Base-by-base conservation (phyloP, 306 rosid genomes). In the Coriaria nepalensis region DNA sequence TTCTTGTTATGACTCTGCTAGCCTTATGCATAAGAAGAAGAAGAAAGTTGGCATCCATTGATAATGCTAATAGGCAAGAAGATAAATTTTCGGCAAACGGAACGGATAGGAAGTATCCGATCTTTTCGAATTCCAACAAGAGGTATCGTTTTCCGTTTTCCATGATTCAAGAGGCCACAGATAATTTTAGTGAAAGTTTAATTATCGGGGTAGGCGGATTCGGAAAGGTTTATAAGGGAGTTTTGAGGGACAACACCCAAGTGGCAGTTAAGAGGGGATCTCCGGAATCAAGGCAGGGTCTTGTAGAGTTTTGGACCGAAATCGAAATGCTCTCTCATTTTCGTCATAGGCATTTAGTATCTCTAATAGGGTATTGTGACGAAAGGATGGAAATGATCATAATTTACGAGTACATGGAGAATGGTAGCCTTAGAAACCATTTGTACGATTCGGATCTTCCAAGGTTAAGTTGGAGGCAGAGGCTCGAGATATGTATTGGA, bases 401-500 rank as follows among this genome's bases (percentile, higher is more conserved):
- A 15, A 62, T 82, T 12, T 82, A 78, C 0, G 86, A 82, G 67
- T 75, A 64, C 67, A 73, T 82, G 78, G 78, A 72, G 37, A 78
- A 82, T 7, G 87, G 93, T 44, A 65, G 69, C 10, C 70, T 82
- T 10, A 78, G 73, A 67, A 59, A 65, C 41, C 82, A 73, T 67
- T 59, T 82, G 37, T 75, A 78, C 52, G 74, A 68, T 34, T 70
- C 77, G 8, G 72, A 67, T 46, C 55, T 61, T 56, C 64, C 69
- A 4, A 33, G 75, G 52, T 68, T 82, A 37, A 70, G 68, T 54
- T 78, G 86, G 86, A 73, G 52, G 60, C 72, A 65, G 49, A 70
- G 87, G 75, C 83, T 82, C 48, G 83, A 73, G 53, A 69, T 76
- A 33, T 78, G 93, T 52, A 67, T 78, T 10, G 93, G 93, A 76